Evolutionary conservation across 2,329 filamentous ascomycete species (phyloP).

Genomic region (Gremmenia infestans): DNA sequence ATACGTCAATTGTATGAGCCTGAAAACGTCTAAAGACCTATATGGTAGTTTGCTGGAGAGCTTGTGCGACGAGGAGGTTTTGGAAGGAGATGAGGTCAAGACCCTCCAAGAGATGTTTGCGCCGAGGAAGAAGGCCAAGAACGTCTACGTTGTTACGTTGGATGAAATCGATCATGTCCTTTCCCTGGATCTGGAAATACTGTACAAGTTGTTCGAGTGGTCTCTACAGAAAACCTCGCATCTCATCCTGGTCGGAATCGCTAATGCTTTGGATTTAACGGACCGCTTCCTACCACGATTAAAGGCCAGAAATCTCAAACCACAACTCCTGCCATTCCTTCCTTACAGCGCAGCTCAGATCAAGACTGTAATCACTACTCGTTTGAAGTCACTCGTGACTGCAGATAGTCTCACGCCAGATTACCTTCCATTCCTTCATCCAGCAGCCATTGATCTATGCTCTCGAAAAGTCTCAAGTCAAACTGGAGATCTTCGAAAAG

Average conservation of each 20-base stretch:
- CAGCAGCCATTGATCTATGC: conserved; percentile 88
- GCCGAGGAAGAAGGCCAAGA: conserved; percentile 49
- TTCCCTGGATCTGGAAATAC: conserved; percentile 78
- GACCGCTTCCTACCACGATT: conserved; percentile 91
- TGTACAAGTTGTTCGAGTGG: conserved; percentile 97
- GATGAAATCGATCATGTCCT: conserved; percentile 96
- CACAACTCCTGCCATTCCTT: conserved; percentile 82
- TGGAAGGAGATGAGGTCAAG: conserved; percentile 62
- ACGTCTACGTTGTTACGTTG: conserved; percentile 75
- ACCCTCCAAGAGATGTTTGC: conserved; percentile 68
- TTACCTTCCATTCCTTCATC: conserved; percentile 84
- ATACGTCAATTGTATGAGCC: conserved; percentile 95
- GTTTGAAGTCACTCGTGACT: conserved; percentile 70
- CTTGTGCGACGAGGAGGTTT: conserved; percentile 56
- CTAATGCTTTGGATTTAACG: conserved; percentile 91
- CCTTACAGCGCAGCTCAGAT: conserved; percentile 89
- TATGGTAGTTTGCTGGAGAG: conserved; percentile 73
- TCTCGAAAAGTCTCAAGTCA: conserved; percentile 92
- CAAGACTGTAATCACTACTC: conserved; percentile 77
- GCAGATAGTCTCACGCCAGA: conserved; percentile 46
- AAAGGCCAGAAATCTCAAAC: conserved; percentile 88
- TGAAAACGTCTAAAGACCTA: conserved; percentile 82
- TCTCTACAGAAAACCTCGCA: conserved; percentile 76
- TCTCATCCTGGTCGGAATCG: conserved; percentile 84
- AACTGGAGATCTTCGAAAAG: conserved; percentile 89